These are phyloP conservation scores for Auriscalpium orientale DNA, from an alignment of 768 basidiomycete species.

Conservation along the genomic window DNA sequence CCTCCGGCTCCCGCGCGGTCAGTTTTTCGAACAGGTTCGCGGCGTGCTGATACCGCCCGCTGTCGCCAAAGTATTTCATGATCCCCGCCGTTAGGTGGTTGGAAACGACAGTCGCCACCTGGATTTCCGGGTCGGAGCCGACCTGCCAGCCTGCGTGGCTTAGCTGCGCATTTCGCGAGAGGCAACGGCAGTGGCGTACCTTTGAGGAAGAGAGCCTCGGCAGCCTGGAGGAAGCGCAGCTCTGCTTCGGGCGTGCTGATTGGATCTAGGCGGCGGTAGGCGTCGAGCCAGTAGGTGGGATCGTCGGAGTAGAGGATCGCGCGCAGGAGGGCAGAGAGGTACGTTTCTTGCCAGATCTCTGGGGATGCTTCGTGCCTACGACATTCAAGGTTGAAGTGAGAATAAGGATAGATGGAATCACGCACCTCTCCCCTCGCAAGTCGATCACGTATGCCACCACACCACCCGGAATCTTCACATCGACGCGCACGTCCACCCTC, in stretches of 20 bases:
- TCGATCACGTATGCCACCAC: slow-evolving; percentile 93
- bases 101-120: slow-evolving; percentile 92
- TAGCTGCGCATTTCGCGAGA: too few relatives aligned
- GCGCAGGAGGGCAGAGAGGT: slow-evolving; percentile 85
- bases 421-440: slow-evolving; percentile 87
- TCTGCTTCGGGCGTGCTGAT: slow-evolving; percentile 87
- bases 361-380: slow-evolving; percentile 80
- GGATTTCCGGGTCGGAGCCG: slow-evolving; percentile 97
- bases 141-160: slow-evolving; percentile 82
- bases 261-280: slow-evolving; percentile 93
- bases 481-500: slow-evolving; percentile 90
- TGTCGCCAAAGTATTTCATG: slow-evolving; percentile 95
- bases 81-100: slow-evolving; percentile 94
- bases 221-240: slow-evolving; percentile 81
- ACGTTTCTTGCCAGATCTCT: slow-evolving; percentile 96
- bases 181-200: slow-evolving; percentile 34
- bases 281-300: slow-evolving; percentile 82
- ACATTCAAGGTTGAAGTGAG: background rate
- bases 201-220: slow-evolving; percentile 83
- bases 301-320: slow-evolving; percentile 96
- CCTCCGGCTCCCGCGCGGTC: slow-evolving; percentile 78
- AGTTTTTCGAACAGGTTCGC: slow-evolving; percentile 95
- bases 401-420: background rate
- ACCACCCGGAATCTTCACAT: slow-evolving; percentile 97
- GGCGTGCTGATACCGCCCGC: slow-evolving; percentile 77